These are phyloP conservation scores for Chaetomium strumarium DNA, from an alignment of 2,329 filamentous ascomycete genomes.

Conservation along the genomic window DNA sequence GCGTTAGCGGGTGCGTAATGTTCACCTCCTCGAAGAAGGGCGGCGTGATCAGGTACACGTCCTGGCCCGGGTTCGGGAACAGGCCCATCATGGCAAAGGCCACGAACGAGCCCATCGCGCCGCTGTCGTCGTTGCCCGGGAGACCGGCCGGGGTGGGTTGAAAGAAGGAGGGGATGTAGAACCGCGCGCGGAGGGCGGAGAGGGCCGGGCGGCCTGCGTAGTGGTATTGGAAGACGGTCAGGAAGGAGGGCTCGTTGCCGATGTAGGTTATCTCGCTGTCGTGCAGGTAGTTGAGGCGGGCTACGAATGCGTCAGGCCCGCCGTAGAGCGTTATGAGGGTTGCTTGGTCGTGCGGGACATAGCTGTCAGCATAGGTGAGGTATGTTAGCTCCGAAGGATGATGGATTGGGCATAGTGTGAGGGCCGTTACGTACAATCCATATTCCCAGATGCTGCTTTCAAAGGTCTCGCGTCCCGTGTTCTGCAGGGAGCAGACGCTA, in stretches of 20 bases:
- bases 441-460: slow-evolving; percentile 70
- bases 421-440: slow-evolving; percentile 47
- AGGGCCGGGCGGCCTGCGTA: slow-evolving; percentile 59
- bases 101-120: slow-evolving; percentile 63
- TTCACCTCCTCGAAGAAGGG: slow-evolving; percentile 60
- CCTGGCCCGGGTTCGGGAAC: slow-evolving; percentile 62
- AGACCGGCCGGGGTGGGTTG: slow-evolving; percentile 53
- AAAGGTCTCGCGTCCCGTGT: slow-evolving; percentile 61
- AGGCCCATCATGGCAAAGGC: slow-evolving; percentile 64
- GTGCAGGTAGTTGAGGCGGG: slow-evolving; percentile 59
- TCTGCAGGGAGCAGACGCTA: slow-evolving; percentile 55
- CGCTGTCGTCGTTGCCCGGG: slow-evolving; percentile 65
- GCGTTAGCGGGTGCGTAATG: slow-evolving; percentile 51
- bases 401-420: slow-evolving; percentile 11
- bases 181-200: slow-evolving; percentile 50
- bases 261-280: slow-evolving; percentile 59
- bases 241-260: slow-evolving; percentile 56
- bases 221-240: slow-evolving; percentile 63
- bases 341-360: slow-evolving; percentile 49
- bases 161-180: slow-evolving; percentile 61
- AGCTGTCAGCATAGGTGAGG: slow-evolving; percentile 28
- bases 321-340: slow-evolving; percentile 54
- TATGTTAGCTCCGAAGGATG: not conserved
- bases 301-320: slow-evolving; percentile 50
- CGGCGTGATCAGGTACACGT: slow-evolving; percentile 65